phyloP scores from a whole-genome alignment of 2,329 filamentous ascomycete genomes.

The Ceratocystis eucalypticola region DNA sequence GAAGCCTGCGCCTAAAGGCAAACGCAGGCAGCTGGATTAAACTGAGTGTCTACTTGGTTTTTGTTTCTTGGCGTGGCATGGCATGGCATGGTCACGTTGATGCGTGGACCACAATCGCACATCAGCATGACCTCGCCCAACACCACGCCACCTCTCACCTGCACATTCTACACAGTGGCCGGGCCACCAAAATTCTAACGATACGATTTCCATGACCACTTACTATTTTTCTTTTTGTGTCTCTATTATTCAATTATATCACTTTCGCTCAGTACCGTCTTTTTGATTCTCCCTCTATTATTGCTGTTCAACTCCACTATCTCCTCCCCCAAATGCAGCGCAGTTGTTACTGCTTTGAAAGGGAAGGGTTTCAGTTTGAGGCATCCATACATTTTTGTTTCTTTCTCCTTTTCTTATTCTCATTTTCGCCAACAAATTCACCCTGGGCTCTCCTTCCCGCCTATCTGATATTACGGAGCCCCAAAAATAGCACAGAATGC shows the following conservation, averaged over 20 bases:
- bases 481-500: neutral
- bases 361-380: neutral
- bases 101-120: neutral
- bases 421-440: neutral
- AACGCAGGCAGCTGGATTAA: slow-evolving; percentile 61
- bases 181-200: neutral
- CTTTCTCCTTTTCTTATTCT: neutral
- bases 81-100: slow-evolving; percentile 15
- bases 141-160: neutral
- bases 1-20: slow-evolving; percentile 81
- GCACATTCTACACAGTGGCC: neutral
- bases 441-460: neutral
- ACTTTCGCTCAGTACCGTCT: neutral
- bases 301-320: neutral
- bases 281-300: neutral
- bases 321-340: neutral
- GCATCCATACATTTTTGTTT: slow-evolving; percentile 4
- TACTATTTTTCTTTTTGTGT: slow-evolving; percentile 13
- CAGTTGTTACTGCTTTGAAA: slow-evolving; percentile 2
- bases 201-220: slow-evolving; percentile 14
- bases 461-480: neutral
- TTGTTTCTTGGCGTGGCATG: neutral
- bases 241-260: neutral
- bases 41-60: neutral
- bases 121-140: neutral